Conservation (phyloP, 345 rosid species). For the Citrus medica region DNA sequence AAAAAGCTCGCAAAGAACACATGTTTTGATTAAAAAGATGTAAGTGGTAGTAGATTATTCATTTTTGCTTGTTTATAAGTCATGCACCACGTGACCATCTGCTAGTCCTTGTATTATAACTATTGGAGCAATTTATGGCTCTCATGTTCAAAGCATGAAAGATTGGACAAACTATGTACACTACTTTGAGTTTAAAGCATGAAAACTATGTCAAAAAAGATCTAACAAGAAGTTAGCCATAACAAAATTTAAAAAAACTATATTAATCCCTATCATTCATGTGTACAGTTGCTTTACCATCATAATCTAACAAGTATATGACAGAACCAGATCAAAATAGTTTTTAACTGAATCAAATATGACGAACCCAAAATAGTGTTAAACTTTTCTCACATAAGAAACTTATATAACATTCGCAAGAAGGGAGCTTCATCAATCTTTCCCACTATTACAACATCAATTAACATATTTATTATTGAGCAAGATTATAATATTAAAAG, state of each 20-base stretch:
- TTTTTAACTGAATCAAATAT: neutral
- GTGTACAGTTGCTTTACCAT: neutral
- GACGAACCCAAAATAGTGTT: neutral
- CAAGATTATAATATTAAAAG: neutral
- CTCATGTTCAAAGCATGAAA: conserved; percentile 4
- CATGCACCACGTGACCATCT: neutral
- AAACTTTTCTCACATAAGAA: neutral
- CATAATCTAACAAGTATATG: neutral
- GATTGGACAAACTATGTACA: neutral
- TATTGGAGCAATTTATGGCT: neutral
- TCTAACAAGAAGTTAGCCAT: neutral
- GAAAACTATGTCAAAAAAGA: neutral
- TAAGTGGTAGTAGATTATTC: neutral
- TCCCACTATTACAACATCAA: neutral
- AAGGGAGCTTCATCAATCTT: neutral
- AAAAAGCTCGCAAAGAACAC: conserved; percentile 14
- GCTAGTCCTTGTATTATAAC: neutral
- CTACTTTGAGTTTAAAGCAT: neutral
- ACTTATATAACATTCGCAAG: neutral
- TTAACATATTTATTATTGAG: neutral
- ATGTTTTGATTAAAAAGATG: neutral
- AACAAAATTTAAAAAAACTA: neutral
- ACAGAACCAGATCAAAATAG: neutral
- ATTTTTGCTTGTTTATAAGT: neutral
- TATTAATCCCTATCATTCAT: neutral